Evolutionary conservation across 352 stramenopile genomes (phyloP).

Genomic region (Pythium guiyangense): DNA sequence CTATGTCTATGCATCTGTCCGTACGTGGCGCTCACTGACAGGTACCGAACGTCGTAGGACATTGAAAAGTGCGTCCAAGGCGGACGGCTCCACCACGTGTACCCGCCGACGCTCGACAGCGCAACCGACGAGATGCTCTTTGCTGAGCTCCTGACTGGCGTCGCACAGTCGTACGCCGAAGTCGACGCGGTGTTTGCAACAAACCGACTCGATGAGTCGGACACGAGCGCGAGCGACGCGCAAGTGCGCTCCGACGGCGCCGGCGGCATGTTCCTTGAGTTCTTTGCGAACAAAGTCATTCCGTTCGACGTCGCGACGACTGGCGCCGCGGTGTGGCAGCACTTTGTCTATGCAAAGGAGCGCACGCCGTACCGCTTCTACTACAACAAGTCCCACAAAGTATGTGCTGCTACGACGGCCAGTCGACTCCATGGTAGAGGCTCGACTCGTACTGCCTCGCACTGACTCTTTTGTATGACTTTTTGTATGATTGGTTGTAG

Average conservation of each 20-base stretch:
- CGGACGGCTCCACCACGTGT: conserved; percentile 10
- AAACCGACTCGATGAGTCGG: conserved; percentile 22
- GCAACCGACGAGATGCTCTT: conserved; percentile 24
- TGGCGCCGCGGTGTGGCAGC: conserved; percentile 34
- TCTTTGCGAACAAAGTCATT: conserved; percentile 43
- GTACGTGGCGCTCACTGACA: background rate
- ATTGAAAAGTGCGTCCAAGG: conserved; percentile 10
- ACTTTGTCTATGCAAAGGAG: conserved; percentile 38
- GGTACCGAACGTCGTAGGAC: conserved; percentile 1
- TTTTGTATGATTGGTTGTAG: conserved; percentile 5
- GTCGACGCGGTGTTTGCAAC: conserved; percentile 29
- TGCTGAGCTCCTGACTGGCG: conserved; percentile 26
- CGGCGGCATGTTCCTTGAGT: conserved; percentile 34
- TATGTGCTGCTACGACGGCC: background rate
- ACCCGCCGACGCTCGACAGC: conserved; percentile 20
- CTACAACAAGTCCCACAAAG: conserved; percentile 28
- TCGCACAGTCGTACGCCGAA: conserved; percentile 31
- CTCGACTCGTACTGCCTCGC: background rate
- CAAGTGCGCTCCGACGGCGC: conserved; percentile 27
- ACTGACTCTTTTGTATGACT: background rate
- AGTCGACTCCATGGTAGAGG: background rate
- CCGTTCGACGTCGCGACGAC: conserved; percentile 30
- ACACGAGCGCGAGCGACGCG: conserved; percentile 29
- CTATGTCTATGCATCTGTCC: background rate
- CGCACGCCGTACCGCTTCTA: conserved; percentile 35